Evolutionary conservation across 2,329 filamentous ascomycete species (phyloP).

Genomic region (Cryphonectria parasitica): DNA sequence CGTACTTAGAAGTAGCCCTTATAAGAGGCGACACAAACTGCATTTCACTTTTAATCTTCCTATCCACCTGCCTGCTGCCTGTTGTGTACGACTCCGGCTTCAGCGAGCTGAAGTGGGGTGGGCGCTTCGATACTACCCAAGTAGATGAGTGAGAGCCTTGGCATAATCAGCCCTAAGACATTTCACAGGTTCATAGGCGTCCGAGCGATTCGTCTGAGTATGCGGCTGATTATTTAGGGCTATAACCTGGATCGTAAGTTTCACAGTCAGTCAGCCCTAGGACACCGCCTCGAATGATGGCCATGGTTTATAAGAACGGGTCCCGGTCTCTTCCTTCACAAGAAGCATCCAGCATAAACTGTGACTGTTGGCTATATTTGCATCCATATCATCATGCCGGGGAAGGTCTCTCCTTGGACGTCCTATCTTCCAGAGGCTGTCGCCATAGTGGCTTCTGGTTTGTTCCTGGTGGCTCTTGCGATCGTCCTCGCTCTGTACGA

Average conservation of each 20-base stretch:
- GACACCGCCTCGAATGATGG: not conserved
- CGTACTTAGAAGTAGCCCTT: not conserved
- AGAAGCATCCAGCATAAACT: not conserved
- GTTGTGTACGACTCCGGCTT: not conserved
- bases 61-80: not conserved
- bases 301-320: not conserved
- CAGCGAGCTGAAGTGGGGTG: not conserved
- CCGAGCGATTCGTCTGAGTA: not conserved
- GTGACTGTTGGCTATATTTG: not conserved
- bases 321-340: not conserved
- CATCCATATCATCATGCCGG: not conserved
- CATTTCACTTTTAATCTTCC: not conserved
- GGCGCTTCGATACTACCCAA: too few relatives aligned
- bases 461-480: constrained; percentile 4
- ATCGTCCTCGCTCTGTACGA: constrained; percentile 2
- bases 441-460: not conserved
- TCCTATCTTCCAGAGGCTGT: constrained; percentile 10
- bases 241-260: too few relatives aligned
- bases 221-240: not conserved
- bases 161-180: not conserved
- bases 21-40: not conserved
- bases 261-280: not conserved
- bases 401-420: not conserved
- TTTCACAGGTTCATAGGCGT: not conserved
- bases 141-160: not conserved